phyloP scores from a whole-genome alignment of 148 eudicot genomes.

The Rheum nobile region DNA sequence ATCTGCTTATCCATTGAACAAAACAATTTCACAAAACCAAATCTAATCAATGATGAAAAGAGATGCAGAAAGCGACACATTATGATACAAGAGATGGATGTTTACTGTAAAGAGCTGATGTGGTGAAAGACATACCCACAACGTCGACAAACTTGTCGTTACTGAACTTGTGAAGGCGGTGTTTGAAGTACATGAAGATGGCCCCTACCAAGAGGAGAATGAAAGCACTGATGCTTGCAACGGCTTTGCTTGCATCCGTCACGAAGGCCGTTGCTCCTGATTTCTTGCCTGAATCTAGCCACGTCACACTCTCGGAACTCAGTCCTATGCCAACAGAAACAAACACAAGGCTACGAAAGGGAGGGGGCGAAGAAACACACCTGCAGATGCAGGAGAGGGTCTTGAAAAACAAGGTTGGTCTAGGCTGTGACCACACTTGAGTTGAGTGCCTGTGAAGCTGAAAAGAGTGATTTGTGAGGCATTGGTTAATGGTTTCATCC shows the following conservation, averaged over 20 bases:
- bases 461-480: neutral
- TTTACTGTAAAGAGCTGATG: no score
- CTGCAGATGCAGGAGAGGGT: conserved; percentile 41
- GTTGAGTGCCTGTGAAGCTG: conserved; percentile 82
- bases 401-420: conserved; percentile 63
- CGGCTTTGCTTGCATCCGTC: no score
- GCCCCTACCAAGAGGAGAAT: conserved; percentile 55
- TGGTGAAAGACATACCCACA: conserved; percentile 33
- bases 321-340: neutral
- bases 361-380: neutral
- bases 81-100: no score
- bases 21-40: no score
- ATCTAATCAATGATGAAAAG: no score
- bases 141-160: conserved; percentile 73
- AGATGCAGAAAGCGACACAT: no score
- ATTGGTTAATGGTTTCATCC: neutral
- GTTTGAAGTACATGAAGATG: conserved; percentile 31
- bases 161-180: conserved; percentile 21
- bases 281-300: conserved; percentile 41
- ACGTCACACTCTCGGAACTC: neutral
- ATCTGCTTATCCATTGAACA: no score
- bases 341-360: neutral
- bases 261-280: conserved; percentile 43
- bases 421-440: conserved; percentile 56
- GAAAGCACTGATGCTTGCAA: conserved; percentile 55